These are phyloP conservation scores for Collybiopsis luxurians DNA, from an alignment of 768 basidiomycete genomes.

Conservation along the genomic window DNA sequence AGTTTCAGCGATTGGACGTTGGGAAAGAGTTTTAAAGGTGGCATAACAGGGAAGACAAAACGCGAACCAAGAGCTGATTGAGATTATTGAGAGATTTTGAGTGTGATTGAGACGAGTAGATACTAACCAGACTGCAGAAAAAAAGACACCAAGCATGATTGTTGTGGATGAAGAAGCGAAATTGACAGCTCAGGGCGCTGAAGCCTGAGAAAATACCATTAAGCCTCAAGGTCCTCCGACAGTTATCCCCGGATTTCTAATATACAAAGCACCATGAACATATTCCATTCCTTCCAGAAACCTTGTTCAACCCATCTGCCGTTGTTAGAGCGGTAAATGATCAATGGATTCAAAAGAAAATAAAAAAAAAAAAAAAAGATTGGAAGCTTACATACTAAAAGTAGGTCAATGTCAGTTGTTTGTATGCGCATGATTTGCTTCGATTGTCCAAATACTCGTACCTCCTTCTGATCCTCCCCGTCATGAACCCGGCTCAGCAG, in stretches of 20 bases:
- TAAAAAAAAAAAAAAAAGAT: conserved; percentile 3
- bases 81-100: neutral
- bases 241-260: no score
- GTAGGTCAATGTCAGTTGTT: conserved; percentile 2
- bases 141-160: conserved; percentile 11
- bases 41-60: conserved; percentile 61
- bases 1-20: conserved; percentile 44
- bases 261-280: no score
- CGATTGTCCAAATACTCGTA: neutral
- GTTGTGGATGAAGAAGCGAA: neutral
- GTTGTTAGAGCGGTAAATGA: neutral
- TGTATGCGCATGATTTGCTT: neutral
- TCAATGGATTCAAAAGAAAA: neutral
- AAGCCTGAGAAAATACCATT: no score
- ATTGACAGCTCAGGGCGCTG: no score
- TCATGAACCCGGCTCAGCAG: conserved; percentile 5
- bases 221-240: no score
- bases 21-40: conserved; percentile 66
- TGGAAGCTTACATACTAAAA: neutral
- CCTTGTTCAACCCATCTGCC: neutral
- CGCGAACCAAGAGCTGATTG: conserved; percentile 64
- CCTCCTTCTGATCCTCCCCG: conserved; percentile 12
- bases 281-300: no score
- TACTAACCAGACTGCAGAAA: conserved; percentile 13
- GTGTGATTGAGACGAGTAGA: neutral